A percentile compares a stretch with the other conserved stretches of the same genome.
Conservation (phyloP, 768 basidiomycete species). For the Agaricus subrufescens region DNA sequence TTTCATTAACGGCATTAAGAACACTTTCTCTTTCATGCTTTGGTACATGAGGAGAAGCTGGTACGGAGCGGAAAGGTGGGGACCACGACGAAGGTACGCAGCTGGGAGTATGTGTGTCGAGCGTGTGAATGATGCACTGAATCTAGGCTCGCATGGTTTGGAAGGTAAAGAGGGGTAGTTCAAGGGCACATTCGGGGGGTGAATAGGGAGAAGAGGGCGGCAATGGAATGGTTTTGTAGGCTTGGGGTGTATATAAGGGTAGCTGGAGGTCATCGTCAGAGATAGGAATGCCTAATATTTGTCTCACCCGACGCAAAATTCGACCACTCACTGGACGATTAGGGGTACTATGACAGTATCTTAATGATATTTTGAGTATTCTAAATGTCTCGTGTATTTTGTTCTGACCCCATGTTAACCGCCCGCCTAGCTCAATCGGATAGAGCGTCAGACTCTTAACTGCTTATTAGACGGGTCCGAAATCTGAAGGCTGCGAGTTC, state of each 20-base stretch:
- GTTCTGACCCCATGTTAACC: not conserved
- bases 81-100: slow-evolving; percentile 43
- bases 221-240: slow-evolving; percentile 17
- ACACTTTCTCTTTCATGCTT: slow-evolving; percentile 30
- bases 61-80: slow-evolving; percentile 33
- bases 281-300: too few relatives aligned
- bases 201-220: slow-evolving; percentile 20
- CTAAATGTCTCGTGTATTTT: not conserved
- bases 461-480: not conserved
- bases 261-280: not conserved
- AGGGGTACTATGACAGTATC: too few relatives aligned
- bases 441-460: slow-evolving; percentile 51
- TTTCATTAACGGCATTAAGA: not conserved
- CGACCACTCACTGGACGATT: too few relatives aligned
- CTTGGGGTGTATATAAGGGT: slow-evolving; percentile 2
- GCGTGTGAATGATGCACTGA: slow-evolving; percentile 33
- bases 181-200: slow-evolving; percentile 31
- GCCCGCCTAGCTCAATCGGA: slow-evolving; percentile 60
- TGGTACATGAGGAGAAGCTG: slow-evolving; percentile 19
- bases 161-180: slow-evolving; percentile 33
- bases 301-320: too few relatives aligned
- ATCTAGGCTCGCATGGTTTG: slow-evolving; percentile 27
- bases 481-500: slow-evolving; percentile 85
- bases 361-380: too few relatives aligned
- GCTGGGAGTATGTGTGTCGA: slow-evolving; percentile 56